These are phyloP conservation scores for Adenanthera pavonina DNA, from an alignment of 306 rosid genomes.

Conservation along the genomic window DNA sequence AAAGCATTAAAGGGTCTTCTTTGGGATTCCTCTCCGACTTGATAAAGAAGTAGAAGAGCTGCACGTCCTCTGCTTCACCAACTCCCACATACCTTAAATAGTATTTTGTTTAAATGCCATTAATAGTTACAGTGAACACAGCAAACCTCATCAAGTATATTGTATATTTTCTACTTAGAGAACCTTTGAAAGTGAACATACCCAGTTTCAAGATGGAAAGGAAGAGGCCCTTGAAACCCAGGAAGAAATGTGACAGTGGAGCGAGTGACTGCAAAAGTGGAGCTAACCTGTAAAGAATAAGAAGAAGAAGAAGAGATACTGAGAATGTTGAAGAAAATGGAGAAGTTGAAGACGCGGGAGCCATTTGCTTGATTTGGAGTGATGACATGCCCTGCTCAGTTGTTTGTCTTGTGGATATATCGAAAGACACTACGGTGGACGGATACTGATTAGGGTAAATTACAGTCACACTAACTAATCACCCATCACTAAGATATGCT, in stretches of 20 bases:
- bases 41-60: constrained; percentile 48
- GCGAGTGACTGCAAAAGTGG: neutral
- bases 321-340: neutral
- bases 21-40: constrained; percentile 48
- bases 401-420: no score
- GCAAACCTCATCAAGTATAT: neutral
- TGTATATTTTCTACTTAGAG: neutral
- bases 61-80: neutral
- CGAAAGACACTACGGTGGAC: no score
- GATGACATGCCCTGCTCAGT: neutral
- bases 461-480: no score
- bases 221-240: constrained; percentile 10
- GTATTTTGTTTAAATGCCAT: neutral
- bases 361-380: neutral
- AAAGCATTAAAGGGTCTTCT: constrained; percentile 51
- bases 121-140: neutral
- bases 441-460: no score
- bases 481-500: no score
- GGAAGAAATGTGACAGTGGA: neutral
- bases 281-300: neutral
- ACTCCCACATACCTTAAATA: constrained; percentile 56
- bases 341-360: neutral
- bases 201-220: constrained; percentile 37
- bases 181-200: neutral
- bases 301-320: neutral